These are phyloP conservation scores for Colletotrichum australisinense DNA, from an alignment of 2,329 filamentous ascomycete genomes.

Conservation along the genomic window DNA sequence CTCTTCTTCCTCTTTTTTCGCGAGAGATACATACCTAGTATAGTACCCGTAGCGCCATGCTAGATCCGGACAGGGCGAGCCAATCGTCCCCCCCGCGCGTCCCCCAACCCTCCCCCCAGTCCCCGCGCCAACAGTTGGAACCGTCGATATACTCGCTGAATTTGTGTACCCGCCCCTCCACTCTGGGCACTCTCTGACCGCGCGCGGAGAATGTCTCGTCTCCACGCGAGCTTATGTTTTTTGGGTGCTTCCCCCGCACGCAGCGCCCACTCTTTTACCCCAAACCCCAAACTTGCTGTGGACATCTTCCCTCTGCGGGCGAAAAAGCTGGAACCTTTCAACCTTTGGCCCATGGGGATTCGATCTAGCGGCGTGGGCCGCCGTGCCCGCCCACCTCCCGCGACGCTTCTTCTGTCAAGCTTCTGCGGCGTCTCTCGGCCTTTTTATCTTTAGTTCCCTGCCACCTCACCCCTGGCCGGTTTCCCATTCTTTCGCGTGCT, in stretches of 20 bases:
- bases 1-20: background rate
- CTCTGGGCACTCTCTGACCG: background rate
- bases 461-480: too few relatives aligned
- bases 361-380: background rate
- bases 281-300: background rate
- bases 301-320: background rate
- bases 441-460: background rate
- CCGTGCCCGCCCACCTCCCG: background rate
- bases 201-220: background rate
- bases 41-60: background rate
- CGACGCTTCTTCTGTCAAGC: background rate
- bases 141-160: conserved; percentile 33
- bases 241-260: background rate
- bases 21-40: background rate
- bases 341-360: background rate
- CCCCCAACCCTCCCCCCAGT: background rate
- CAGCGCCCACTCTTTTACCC: background rate
- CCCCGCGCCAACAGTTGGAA: background rate
- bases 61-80: conserved; percentile 18
- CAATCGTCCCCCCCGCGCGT: conserved; percentile 2
- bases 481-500: background rate
- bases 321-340: background rate
- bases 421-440: background rate
- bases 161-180: background rate
- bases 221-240: too few relatives aligned